Conservation (phyloP, 148 eudicot species). For the Rhododendron ovatum region DNA sequence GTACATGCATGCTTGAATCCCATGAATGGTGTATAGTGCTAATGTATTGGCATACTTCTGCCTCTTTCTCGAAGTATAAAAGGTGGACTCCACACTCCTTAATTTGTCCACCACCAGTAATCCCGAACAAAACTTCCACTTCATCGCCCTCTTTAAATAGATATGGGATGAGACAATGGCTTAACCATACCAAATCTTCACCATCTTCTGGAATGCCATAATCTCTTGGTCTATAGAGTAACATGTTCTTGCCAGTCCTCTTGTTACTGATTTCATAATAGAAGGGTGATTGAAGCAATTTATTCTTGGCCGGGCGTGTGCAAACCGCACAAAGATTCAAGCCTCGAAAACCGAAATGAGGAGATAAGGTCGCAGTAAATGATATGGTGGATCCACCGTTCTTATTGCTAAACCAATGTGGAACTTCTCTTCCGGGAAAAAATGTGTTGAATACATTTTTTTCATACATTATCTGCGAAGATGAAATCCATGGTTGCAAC, state of each 20-base stretch:
- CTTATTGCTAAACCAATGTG: too few species aligned
- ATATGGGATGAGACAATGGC: background rate
- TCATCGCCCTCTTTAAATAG: background rate
- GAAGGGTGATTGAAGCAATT: too few species aligned
- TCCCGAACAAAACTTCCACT: background rate
- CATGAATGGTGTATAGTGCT: background rate
- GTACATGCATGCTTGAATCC: background rate
- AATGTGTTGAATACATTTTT: too few species aligned
- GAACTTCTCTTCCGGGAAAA: too few species aligned
- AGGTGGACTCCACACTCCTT: background rate
- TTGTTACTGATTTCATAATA: too few species aligned
- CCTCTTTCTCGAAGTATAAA: background rate
- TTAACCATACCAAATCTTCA: background rate
- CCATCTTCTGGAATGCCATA: background rate
- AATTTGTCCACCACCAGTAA: background rate
- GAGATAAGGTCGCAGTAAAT: too few species aligned
- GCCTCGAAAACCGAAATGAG: too few species aligned
- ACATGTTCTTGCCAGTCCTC: background rate
- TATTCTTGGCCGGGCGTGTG: too few species aligned
- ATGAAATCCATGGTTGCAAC: too few species aligned
- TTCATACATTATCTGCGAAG: too few species aligned
- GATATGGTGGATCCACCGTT: too few species aligned
- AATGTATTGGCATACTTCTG: background rate
- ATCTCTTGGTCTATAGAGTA: background rate
- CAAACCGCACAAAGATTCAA: too few species aligned